Evolutionary conservation across 192 early-diverging fungal genomes (phyloP).

Genomic region (Backusella tuberculispora): DNA sequence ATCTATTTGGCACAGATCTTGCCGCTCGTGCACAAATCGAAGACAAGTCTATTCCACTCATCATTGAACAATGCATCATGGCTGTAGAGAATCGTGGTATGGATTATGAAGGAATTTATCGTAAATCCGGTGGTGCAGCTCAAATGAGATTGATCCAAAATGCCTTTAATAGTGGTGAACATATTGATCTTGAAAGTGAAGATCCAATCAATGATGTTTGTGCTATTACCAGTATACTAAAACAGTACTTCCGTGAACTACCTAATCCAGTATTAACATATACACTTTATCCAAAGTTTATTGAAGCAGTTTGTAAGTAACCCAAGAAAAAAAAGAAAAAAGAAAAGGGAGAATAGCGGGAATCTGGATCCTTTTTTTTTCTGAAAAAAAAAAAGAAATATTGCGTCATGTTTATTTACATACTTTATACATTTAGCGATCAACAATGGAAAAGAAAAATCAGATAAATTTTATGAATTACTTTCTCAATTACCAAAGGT

Average conservation of each 20-base stretch:
- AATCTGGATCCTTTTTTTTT: background rate
- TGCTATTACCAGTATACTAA: conserved; percentile 78
- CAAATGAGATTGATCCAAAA: conserved; percentile 69
- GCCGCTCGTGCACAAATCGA: conserved; percentile 59
- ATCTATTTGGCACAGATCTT: conserved; percentile 72
- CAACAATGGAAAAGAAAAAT: conserved; percentile 42
- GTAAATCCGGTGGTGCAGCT: conserved; percentile 74
- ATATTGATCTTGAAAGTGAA: conserved; percentile 53
- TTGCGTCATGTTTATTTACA: conserved; percentile 7
- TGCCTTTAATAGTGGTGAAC: conserved; percentile 61
- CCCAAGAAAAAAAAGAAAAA: background rate
- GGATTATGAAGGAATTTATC: conserved; percentile 84
- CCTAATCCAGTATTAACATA: conserved; percentile 75
- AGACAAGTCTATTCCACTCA: conserved; percentile 61
- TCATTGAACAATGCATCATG: conserved; percentile 68
- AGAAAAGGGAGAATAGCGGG: too few relatives aligned
- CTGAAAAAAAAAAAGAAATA: conserved; percentile 11
- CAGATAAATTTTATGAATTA: conserved; percentile 49
- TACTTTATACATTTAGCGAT: conserved; percentile 29
- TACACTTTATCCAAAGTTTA: conserved; percentile 68
- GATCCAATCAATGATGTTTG: conserved; percentile 71
- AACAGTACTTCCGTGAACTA: conserved; percentile 80
- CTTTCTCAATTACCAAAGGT: conserved; percentile 60
- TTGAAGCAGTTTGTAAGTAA: conserved; percentile 55
- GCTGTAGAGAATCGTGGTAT: conserved; percentile 66